phyloP scores from a whole-genome alignment of 176 grass and related monocot species.

The Avena atlantica region DNA sequence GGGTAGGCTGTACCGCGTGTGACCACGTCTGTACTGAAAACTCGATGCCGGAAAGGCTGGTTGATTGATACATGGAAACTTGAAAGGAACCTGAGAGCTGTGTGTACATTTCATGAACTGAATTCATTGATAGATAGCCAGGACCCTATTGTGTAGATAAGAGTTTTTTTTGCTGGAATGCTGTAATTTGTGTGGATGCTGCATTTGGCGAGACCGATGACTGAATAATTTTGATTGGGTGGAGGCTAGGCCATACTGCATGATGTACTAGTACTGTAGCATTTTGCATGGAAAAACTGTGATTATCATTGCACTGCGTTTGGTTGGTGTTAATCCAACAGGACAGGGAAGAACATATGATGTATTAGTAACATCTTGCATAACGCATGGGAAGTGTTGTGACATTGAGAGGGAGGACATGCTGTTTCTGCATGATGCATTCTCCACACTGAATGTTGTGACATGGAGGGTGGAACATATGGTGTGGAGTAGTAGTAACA shows the following conservation, averaged over 20 bases:
- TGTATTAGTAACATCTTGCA: too few relatives aligned
- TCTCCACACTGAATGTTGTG: too few relatives aligned
- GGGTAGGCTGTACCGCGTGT: background rate
- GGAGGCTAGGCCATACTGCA: background rate
- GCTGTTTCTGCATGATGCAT: slow-evolving; percentile 63
- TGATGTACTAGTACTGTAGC: background rate
- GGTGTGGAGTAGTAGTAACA: too few relatives aligned
- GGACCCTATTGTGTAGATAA: slow-evolving; percentile 34
- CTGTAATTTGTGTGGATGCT: slow-evolving; percentile 14
- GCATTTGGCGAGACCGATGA: background rate
- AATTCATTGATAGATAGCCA: slow-evolving; percentile 16
- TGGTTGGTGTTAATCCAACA: slow-evolving; percentile 45
- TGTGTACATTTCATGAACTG: slow-evolving; percentile 42
- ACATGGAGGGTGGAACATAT: too few relatives aligned
- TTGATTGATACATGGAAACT: slow-evolving; percentile 14
- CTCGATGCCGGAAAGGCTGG: background rate
- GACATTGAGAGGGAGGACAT: slow-evolving; percentile 7
- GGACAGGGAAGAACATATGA: background rate
- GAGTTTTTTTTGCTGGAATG: background rate
- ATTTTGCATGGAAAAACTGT: background rate
- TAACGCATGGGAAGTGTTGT: background rate
- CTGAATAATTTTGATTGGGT: background rate
- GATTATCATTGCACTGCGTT: background rate
- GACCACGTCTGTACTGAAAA: slow-evolving; percentile 7
- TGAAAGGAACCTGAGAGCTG: background rate